These are phyloP conservation scores for Sequoiadendron giganteum DNA, from an alignment of 75 land plant species.

Conservation along the genomic window DNA sequence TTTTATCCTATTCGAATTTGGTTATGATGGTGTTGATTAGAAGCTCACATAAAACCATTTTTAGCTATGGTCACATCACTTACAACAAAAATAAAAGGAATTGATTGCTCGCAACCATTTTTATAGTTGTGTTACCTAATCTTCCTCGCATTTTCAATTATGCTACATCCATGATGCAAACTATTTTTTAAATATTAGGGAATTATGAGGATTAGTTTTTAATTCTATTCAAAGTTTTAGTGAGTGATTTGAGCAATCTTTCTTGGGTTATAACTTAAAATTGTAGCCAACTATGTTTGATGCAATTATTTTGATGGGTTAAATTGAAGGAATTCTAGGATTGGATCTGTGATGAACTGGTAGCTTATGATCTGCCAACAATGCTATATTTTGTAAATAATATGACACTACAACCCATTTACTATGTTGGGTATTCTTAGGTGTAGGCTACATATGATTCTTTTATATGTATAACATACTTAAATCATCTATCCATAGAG, in stretches of 20 bases:
- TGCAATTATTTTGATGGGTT: background rate
- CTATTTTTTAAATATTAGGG: background rate
- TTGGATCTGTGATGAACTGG: slow-evolving; percentile 84
- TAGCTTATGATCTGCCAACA: slow-evolving; percentile 62
- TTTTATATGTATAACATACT: too few relatives aligned
- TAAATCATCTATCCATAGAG: background rate
- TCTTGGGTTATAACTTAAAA: background rate
- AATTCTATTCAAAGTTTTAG: background rate
- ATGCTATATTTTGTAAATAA: slow-evolving; percentile 44
- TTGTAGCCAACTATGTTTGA: background rate
- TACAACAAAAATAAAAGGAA: slow-evolving; percentile 33
- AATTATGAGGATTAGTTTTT: background rate
- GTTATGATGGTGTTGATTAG: slow-evolving; percentile 87
- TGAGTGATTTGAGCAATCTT: background rate
- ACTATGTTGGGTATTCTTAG: slow-evolving; percentile 83
- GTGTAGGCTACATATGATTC: slow-evolving; percentile 10
- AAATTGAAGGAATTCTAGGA: slow-evolving; percentile 64
- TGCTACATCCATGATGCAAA: background rate
- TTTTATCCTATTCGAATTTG: slow-evolving; percentile 62
- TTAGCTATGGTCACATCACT: slow-evolving; percentile 50
- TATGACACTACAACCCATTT: slow-evolving; percentile 46
- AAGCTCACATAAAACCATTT: slow-evolving; percentile 57
- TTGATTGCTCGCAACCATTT: background rate
- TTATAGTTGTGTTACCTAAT: background rate
- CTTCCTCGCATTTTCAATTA: background rate